Evolutionary conservation across 2,329 filamentous ascomycete species (phyloP).

Genomic region (Pleomassaria siparia): DNA sequence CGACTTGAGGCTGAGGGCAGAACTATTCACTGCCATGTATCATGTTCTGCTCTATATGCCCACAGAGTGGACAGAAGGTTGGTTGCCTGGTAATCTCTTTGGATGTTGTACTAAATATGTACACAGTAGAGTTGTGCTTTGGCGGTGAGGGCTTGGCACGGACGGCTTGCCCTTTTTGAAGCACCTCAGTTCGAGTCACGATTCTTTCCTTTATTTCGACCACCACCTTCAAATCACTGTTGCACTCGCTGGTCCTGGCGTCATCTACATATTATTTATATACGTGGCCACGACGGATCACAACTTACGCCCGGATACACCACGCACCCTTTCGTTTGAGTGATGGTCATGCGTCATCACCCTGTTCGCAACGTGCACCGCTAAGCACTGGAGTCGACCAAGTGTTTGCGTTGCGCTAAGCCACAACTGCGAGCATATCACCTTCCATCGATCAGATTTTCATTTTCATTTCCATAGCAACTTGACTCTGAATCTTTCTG

Average conservation of each 20-base stretch:
- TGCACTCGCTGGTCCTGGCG: background rate
- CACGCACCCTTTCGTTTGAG: slow-evolving; percentile 5
- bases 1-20: no score
- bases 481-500: background rate
- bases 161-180: slow-evolving; percentile 12
- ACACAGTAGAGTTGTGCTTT: background rate
- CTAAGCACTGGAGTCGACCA: slow-evolving; percentile 1
- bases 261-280: no score
- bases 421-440: slow-evolving; percentile 6
- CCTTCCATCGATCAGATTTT: background rate
- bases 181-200: slow-evolving; percentile 1
- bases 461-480: background rate
- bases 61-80: no score
- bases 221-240: slow-evolving; percentile 8
- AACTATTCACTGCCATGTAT: no score
- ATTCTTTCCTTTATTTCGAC: slow-evolving; percentile 15
- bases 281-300: background rate
- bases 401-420: slow-evolving; percentile 8
- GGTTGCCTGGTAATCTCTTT: no score
- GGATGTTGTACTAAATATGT: no score
- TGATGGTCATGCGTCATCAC: slow-evolving; percentile 17
- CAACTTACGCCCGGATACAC: background rate
- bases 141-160: slow-evolving; percentile 9
- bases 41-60: no score
- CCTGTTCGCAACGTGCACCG: slow-evolving; percentile 9